Conservation (phyloP, 345 rosid genomes). For the Moringa oleifera region DNA sequence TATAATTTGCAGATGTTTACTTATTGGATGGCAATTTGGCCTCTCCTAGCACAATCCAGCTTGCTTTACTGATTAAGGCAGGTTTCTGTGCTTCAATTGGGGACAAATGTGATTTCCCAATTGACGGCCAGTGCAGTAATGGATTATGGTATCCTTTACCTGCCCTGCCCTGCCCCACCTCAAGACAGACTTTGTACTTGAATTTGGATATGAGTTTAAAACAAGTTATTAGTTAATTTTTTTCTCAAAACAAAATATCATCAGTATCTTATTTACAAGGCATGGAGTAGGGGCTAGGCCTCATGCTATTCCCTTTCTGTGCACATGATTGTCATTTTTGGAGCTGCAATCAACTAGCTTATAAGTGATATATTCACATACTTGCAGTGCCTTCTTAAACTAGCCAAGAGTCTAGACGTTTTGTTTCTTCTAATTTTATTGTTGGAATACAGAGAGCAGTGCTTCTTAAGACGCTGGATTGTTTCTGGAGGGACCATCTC, state of each 20-base stretch:
- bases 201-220: too few species aligned
- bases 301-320: too few species aligned
- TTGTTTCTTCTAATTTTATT: not conserved
- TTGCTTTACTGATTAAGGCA: not conserved
- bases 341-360: not conserved
- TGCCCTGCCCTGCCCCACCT: not conserved
- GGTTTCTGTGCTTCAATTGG: not conserved
- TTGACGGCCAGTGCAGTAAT: not conserved
- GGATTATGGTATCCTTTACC: not conserved
- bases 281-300: not conserved
- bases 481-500: constrained; percentile 94
- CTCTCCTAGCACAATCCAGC: not conserved
- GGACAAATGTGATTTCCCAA: not conserved
- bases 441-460: constrained; percentile 62
- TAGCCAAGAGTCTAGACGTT: not conserved
- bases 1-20: not conserved
- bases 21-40: not conserved
- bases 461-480: constrained; percentile 79
- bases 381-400: not conserved
- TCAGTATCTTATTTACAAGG: not conserved
- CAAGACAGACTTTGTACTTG: too few species aligned
- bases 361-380: not conserved
- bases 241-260: too few species aligned
- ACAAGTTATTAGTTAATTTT: not conserved
- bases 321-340: not conserved